These are phyloP conservation scores for Aristolochia contorta DNA, from an alignment of 164 flowering plant species.

Conservation along the genomic window DNA sequence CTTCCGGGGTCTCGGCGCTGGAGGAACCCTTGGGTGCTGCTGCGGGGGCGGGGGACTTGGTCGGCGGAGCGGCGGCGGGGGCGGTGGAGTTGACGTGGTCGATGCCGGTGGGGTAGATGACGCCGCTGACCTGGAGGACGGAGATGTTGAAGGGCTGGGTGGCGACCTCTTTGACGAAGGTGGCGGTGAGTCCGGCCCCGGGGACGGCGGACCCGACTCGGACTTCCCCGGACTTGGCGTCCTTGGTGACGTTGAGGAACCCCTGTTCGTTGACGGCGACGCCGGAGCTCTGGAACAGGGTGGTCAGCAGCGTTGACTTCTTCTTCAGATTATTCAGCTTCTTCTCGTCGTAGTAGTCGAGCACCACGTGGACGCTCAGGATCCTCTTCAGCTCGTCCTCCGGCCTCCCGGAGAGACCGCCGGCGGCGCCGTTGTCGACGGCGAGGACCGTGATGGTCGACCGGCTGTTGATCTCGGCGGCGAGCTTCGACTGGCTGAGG, in stretches of 20 bases:
- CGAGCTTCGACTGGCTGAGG: conserved; percentile 39
- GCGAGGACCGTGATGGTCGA: conserved; percentile 62
- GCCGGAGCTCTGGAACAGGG: conserved; percentile 53
- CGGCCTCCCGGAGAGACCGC: conserved; percentile 23
- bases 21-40: background rate
- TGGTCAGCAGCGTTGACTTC: conserved; percentile 32
- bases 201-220: conserved; percentile 42
- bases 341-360: conserved; percentile 48
- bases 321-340: conserved; percentile 30
- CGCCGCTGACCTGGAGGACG: conserved; percentile 35
- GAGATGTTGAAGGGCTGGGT: conserved; percentile 58
- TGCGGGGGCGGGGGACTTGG: conserved; percentile 10
- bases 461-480: conserved; percentile 34
- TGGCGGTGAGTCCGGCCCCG: conserved; percentile 27
- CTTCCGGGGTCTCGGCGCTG: too few relatives aligned
- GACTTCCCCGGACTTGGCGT: conserved; percentile 17
- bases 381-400: conserved; percentile 21
- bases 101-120: conserved; percentile 31
- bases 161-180: conserved; percentile 23
- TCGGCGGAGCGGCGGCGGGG: background rate
- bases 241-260: conserved; percentile 36
- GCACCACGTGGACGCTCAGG: conserved; percentile 47
- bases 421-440: conserved; percentile 26
- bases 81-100: conserved; percentile 9
- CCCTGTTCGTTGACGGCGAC: conserved; percentile 22